phyloP scores from a whole-genome alignment of 495 filamentous ascomycete species.

The Platismatia glauca region DNA sequence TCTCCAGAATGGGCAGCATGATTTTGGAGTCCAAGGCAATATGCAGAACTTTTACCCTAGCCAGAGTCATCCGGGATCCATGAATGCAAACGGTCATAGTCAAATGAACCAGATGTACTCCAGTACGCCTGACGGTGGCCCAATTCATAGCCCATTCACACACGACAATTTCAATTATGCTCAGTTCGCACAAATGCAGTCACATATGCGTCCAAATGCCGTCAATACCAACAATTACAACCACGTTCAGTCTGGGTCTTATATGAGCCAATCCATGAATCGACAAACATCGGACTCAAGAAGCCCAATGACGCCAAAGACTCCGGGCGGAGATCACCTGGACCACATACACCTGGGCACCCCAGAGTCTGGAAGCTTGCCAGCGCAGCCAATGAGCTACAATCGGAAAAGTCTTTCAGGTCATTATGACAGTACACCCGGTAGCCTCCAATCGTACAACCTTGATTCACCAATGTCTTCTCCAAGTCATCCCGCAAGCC shows the following conservation, averaged over 20 bases:
- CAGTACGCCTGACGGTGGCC: conserved; percentile 76
- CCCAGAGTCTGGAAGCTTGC: conserved; percentile 59
- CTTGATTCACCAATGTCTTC: conserved; percentile 75
- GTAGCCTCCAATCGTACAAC: conserved; percentile 56
- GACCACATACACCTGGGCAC: conserved; percentile 50
- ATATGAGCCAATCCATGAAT: conserved; percentile 52
- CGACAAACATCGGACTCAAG: conserved; percentile 60
- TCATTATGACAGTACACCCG: conserved; percentile 75
- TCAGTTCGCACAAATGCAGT: conserved; percentile 57
- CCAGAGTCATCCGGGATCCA: conserved; percentile 35
- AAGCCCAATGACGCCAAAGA: conserved; percentile 75
- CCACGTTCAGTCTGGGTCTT: conserved; percentile 46
- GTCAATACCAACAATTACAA: conserved; percentile 47
- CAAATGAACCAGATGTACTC: conserved; percentile 69
- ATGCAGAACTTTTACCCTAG: conserved; percentile 41
- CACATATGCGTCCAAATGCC: conserved; percentile 39
- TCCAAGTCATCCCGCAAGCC: conserved; percentile 47
- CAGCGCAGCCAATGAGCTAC: conserved; percentile 60
- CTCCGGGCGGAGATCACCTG: conserved; percentile 49
- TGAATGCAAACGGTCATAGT: conserved; percentile 41
- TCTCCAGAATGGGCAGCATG: conserved; percentile 21
- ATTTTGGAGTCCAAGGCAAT: conserved; percentile 23
- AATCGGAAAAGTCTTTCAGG: conserved; percentile 68
- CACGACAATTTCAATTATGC: conserved; percentile 62
- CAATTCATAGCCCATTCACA: conserved; percentile 79